Evolutionary conservation across 495 filamentous ascomycete species (phyloP).

Genomic region (Aspergillus taichungensis): DNA sequence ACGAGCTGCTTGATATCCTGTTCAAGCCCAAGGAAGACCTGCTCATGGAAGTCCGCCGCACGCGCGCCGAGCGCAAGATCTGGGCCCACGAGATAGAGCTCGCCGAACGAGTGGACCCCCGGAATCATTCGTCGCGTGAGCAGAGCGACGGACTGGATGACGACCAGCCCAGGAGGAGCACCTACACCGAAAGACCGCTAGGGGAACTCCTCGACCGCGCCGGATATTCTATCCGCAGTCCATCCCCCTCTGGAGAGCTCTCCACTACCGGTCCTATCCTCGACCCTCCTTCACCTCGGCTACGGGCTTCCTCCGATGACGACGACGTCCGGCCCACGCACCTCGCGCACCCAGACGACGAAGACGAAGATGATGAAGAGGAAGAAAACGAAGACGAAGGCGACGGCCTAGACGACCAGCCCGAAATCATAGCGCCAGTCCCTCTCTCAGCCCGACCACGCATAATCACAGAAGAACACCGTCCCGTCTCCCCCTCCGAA

Average conservation of each 20-base stretch:
- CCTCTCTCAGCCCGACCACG: constrained; percentile 10
- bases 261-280: constrained; percentile 14
- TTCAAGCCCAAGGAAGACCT: constrained; percentile 76
- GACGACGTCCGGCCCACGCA: constrained; percentile 21
- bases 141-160: constrained; percentile 8
- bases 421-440: constrained; percentile 7
- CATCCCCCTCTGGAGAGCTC: constrained; percentile 9
- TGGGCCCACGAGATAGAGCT: constrained; percentile 46
- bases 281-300: constrained; percentile 13
- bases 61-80: constrained; percentile 50
- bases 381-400: neutral
- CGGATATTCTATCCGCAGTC: constrained; percentile 39
- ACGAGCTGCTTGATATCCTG: constrained; percentile 78
- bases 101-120: constrained; percentile 21
- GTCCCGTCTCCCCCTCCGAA: neutral
- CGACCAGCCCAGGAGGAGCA: constrained; percentile 16
- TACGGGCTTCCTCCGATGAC: constrained; percentile 9
- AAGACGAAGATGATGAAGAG: constrained; percentile 4
- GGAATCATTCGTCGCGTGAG: constrained; percentile 8
- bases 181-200: constrained; percentile 22
- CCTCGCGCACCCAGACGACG: constrained; percentile 15
- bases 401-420: no score
- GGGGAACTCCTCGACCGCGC: constrained; percentile 39
- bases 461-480: constrained; percentile 13
- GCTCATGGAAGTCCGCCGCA: constrained; percentile 58